These are phyloP conservation scores for Singerocomus inundabilis DNA, from an alignment of 1,284 basidiomycete genomes.

Conservation along the genomic window DNA sequence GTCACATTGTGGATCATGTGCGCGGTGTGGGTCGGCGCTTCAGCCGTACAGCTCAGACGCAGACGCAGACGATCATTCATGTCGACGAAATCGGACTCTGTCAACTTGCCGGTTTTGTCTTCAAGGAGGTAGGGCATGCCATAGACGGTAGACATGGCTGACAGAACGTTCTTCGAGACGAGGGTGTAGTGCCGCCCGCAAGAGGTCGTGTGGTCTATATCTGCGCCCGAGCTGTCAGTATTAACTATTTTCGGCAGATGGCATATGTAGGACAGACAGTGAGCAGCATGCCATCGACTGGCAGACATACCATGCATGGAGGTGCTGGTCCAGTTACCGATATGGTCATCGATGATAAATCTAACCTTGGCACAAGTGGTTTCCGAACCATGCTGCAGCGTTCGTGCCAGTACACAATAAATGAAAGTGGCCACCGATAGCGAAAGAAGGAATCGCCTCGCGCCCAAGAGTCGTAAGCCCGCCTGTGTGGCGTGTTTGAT, in stretches of 20 bases:
- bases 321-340: slow-evolving; percentile 24
- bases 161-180: neutral
- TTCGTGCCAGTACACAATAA: slow-evolving; percentile 12
- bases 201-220: slow-evolving; percentile 22
- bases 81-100: slow-evolving; percentile 57
- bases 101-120: slow-evolving; percentile 53
- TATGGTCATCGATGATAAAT: slow-evolving; percentile 13
- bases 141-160: slow-evolving; percentile 40
- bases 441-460: slow-evolving; percentile 22
- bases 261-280: slow-evolving; percentile 17
- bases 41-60: slow-evolving; percentile 46
- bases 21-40: slow-evolving; percentile 39
- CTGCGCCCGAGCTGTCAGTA: slow-evolving; percentile 14
- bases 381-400: slow-evolving; percentile 18
- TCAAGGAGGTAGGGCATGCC: slow-evolving; percentile 62
- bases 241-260: slow-evolving; percentile 26
- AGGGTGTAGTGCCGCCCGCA: neutral
- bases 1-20: slow-evolving; percentile 53
- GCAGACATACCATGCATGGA: slow-evolving; percentile 20
- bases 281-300: slow-evolving; percentile 15
- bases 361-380: slow-evolving; percentile 15
- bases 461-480: slow-evolving; percentile 15
- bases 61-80: slow-evolving; percentile 59
- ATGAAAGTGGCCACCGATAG: slow-evolving; percentile 10
- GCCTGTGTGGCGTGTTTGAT: slow-evolving; percentile 5